These are phyloP conservation scores for Corrigiola litoralis DNA, from an alignment of 179 eudicot genomes.

Conservation along the genomic window DNA sequence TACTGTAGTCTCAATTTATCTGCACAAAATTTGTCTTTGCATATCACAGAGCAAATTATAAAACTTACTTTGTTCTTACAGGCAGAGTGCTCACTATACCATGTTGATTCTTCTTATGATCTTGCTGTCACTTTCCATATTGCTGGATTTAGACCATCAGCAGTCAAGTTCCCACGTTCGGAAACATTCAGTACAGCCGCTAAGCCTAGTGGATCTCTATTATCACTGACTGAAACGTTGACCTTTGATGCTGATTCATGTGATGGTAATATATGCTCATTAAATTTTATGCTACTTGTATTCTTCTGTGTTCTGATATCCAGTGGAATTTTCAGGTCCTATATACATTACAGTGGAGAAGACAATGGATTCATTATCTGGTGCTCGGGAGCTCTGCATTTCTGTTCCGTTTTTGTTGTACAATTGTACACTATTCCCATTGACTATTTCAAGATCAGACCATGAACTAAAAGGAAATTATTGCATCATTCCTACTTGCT, in stretches of 20 bases:
- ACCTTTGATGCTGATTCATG: constrained; percentile 43
- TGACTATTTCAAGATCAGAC: constrained; percentile 51
- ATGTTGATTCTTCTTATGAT: constrained; percentile 93
- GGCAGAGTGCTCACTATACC: constrained; percentile 81
- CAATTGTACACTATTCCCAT: constrained; percentile 76
- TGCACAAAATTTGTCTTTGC: background rate
- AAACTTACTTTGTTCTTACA: constrained; percentile 28
- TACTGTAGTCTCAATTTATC: background rate
- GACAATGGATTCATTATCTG: constrained; percentile 78
- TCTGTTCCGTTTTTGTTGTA: constrained; percentile 82
- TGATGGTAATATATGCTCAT: constrained; percentile 40
- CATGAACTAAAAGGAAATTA: constrained; percentile 49
- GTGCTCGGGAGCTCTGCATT: constrained; percentile 85
- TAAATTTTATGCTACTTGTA: background rate
- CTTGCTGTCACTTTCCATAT: constrained; percentile 58
- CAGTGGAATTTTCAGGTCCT: constrained; percentile 47
- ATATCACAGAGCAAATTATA: background rate
- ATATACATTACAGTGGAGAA: constrained; percentile 68
- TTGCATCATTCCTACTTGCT: constrained; percentile 71
- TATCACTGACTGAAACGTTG: constrained; percentile 65
- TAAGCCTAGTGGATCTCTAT: constrained; percentile 64
- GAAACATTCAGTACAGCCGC: constrained; percentile 73
- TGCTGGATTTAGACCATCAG: constrained; percentile 61
- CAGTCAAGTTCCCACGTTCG: constrained; percentile 74
- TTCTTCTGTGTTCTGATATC: constrained; percentile 8